Conservation (phyloP, 202 grass and related monocot species). For the Panicum virgatum region DNA sequence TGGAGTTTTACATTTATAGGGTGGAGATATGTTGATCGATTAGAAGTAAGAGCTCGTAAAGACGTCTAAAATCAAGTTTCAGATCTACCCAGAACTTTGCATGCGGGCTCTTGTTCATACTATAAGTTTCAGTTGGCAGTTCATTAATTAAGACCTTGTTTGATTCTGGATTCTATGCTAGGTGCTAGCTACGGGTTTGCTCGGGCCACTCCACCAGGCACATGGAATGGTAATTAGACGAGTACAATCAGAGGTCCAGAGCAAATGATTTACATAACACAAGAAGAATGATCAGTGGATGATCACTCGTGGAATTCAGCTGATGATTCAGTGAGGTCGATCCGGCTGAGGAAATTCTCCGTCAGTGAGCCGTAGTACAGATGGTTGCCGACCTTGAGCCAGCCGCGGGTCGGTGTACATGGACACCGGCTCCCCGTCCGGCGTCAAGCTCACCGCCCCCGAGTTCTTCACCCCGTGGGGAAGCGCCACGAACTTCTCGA, state of each 20-base stretch:
- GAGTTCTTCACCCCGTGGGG: constrained; percentile 31
- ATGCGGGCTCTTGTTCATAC: too few species aligned
- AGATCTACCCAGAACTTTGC: too few species aligned
- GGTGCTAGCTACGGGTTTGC: neutral
- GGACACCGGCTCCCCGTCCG: constrained; percentile 53
- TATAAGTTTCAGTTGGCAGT: too few species aligned
- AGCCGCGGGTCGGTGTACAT: constrained; percentile 47
- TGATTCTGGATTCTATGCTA: neutral
- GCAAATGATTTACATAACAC: neutral
- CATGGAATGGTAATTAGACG: neutral
- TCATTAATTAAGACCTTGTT: too few species aligned
- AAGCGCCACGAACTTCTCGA: constrained; percentile 41
- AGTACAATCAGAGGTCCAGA: neutral
- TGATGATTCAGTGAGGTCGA: constrained; percentile 48
- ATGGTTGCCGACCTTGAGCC: constrained; percentile 62
- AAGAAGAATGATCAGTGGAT: neutral
- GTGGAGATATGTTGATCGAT: too few species aligned
- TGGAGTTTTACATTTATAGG: too few species aligned
- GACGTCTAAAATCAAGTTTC: too few species aligned
- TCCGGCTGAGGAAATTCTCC: constrained; percentile 51
- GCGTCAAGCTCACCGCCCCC: constrained; percentile 53
- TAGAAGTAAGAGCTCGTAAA: too few species aligned
- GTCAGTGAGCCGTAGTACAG: constrained; percentile 67
- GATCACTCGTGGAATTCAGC: neutral
- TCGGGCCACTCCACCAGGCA: neutral